Evolutionary conservation across 176 grass and related monocot species (phyloP), one percentile per base, ranked within the genome.

Genomic region (Pontederia paniculata): DNA sequence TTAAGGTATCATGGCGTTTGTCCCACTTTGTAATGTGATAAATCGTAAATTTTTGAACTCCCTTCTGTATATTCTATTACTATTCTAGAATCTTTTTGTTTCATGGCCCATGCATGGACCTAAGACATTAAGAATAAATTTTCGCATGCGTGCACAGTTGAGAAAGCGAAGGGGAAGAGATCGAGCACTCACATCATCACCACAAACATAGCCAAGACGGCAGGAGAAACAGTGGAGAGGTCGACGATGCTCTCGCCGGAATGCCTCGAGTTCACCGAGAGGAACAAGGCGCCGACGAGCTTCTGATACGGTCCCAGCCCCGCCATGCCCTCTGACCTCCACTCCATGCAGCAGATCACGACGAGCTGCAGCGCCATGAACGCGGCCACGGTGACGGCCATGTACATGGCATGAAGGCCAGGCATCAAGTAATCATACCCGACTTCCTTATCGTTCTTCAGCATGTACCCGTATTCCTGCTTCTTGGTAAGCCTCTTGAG

Each of bases 201-300:
- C 17, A 80, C 73, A 54, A 76, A 83, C 25, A 95, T 67, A 19
- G 86, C 85, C 50, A 95, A 44, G 5, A 81, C 11, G 62, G 85
- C 82, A 5, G 79, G 20, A 48, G 90, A 77, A 5, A 95, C 15
- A 0, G 57, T 45, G 9, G 76, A 69, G 56, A 89, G 51, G 46
- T 95, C 82, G 16, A 95, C 62, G 9, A 81, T 43, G 53, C 66
- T 50, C 53, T 95, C 90, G 0, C 90, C 90, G 17, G 85, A 25
- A 69, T 95, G 76, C 19, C 90, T 67, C 0, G 90, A 89, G 74
- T 89, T 95, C 12, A 80, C 76, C 0, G 85, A 74, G 81, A 80
- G 76, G 73, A 89, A 89, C 3, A 83, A 18, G 10, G 70, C 81
- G 0, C 52, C 81, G 5, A 89, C 73, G 42, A 80, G 44, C 78